Evolutionary conservation across 1,284 basidiomycete species (phyloP), one percentile per base, ranked within the genome.

Genomic region (Sphaerobolus stellatus): DNA sequence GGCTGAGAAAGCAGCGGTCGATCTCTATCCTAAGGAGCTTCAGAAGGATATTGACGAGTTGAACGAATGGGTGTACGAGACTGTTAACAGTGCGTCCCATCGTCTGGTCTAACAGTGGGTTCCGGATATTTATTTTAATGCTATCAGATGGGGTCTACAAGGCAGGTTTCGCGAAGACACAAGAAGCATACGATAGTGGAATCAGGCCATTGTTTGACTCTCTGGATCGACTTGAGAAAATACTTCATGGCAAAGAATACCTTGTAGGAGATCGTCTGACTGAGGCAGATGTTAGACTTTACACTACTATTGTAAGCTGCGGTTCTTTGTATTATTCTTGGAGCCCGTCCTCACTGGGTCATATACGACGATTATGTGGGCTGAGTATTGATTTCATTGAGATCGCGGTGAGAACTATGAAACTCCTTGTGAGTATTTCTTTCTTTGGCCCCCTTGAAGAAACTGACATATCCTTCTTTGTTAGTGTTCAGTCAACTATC

Each of bases 251-350:
- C 30, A 70, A 77, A 58, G 69, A 76, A 45, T 83, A 71, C 66
- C 61, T 82, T 34, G 65, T 81, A 40, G 81, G 79, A n/a, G 74
- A 72, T 40, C 67, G 63, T 53, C 67, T 84, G 48, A 83, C 80
- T 27, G 82, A 84, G 64, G 80, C 80, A 16, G 79, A 81, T 63
- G 69, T 79, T 45, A 73, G 79, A 24, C 71, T 82, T 29, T 82
- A 68, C 66, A 81, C 78, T 13, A 82, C 80, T 14, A 76, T 82
- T 51, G 68, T 81, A 36, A 64, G 78, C 45, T n/a, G n/a, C n/a
- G n/a, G n/a, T n/a, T n/a, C n/a, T n/a, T n/a, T n/a, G n/a, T n/a
- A n/a, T n/a, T n/a, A n/a, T n/a, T n/a, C n/a, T n/a, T n/a, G n/a
- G n/a, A n/a, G n/a, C n/a, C n/a, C n/a, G n/a, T n/a, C n/a, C n/a